Base-by-base conservation (phyloP, 805 yeast species). In the Ascoidea rubescens region DNA sequence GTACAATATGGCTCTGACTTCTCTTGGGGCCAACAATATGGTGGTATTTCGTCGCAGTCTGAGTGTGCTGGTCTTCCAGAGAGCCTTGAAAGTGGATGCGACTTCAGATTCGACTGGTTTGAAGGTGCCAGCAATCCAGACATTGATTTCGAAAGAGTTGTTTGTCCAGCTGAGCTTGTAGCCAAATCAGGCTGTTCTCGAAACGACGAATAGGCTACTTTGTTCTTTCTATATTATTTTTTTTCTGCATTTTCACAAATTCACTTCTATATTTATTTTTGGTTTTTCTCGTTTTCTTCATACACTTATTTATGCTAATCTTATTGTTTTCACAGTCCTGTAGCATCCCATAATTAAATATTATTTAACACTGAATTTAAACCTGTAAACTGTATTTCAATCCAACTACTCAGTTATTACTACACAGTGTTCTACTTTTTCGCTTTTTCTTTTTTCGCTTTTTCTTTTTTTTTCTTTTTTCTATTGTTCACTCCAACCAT, bases 21-120 rank as follows among this genome's bases (percentile, higher is more conserved):
- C 44, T 30, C 37, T 37, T 53, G 51, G 51, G 55, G 55, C 32
- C 46, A 46, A 16, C 48, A 47, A 46, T 51, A 49, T 31, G 55
- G 55, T 46, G 55, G 55, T 30, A 31, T 53, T 30, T 37, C 49
- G n/a, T 17, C 48, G n/a, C 49, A 48, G 43, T 14, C 50, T 14
- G 50, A 14, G 5, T 53, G 55, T 47, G 21, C 53, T 14, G 52
- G 37, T 5, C 7, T 53, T 21, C 55, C 55, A 48, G 32, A 33
- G 5, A 49, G 21, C 30, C 43, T 51, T 10, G 51, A 53, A 51
- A 16, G 47, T 6, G 53, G 53, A 33, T 53, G 55, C 47, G 52
- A 51, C 5, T 53, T 47, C 46, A 51, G 55, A 48, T 53, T 48
- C 30, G 51, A 49, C 48, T 51, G 53, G 53, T 53, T 51, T 37